These are phyloP conservation scores for Scytalidium sp. DNA, from an alignment of 2,329 filamentous ascomycete species.

Conservation along the genomic window DNA sequence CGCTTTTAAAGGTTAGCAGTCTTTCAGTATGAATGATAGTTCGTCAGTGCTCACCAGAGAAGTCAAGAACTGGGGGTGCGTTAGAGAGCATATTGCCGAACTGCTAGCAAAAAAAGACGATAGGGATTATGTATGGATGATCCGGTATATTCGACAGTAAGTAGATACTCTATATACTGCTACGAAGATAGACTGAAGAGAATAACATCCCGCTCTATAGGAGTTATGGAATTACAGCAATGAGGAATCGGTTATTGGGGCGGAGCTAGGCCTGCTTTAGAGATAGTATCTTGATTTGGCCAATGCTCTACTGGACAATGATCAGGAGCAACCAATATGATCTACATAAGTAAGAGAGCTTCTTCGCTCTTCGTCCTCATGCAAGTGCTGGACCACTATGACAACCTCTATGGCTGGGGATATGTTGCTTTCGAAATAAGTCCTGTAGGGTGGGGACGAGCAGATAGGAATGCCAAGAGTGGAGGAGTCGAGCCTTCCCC, in stretches of 20 bases:
- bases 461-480: slow-evolving; percentile 5
- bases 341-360: background rate
- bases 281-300: background rate
- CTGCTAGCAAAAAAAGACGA: no score
- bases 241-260: background rate
- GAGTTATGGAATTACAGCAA: background rate
- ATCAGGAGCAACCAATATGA: background rate
- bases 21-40: background rate
- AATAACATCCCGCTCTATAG: background rate
- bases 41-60: slow-evolving; percentile 18
- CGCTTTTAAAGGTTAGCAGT: slow-evolving; percentile 7
- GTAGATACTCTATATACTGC: no score
- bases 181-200: background rate
- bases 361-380: background rate
- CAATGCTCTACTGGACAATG: background rate
- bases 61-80: slow-evolving; percentile 32
- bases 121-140: no score
- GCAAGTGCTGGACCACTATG: background rate
- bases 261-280: background rate
- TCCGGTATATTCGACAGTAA: no score
- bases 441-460: background rate
- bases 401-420: background rate
- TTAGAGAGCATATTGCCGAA: background rate
- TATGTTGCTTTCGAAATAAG: no score
- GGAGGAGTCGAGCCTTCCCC: slow-evolving; percentile 5